Evolutionary conservation across 352 stramenopile species (phyloP).

Genomic region (Phytopythium vexans): DNA sequence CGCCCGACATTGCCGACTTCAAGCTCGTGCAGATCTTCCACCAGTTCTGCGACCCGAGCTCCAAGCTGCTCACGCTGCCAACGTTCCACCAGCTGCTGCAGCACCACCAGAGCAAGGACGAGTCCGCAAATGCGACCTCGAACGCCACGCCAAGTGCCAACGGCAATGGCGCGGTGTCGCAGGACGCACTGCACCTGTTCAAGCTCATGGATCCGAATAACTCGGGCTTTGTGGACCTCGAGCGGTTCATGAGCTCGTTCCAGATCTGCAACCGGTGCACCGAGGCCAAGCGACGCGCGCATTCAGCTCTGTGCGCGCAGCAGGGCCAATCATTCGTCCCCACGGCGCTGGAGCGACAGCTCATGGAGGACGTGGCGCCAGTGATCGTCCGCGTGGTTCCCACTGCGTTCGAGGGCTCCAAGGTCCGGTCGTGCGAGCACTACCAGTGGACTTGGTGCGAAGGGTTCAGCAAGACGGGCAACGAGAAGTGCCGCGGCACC

Average conservation of each 20-base stretch:
- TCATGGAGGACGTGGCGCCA: constrained; percentile 76
- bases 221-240: constrained; percentile 45
- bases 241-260: constrained; percentile 83
- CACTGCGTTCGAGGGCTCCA: constrained; percentile 60
- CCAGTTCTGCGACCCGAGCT: constrained; percentile 64
- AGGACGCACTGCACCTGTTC: constrained; percentile 55
- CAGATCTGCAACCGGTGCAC: constrained; percentile 87
- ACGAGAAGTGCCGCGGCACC: constrained; percentile 81
- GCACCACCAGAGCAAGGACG: constrained; percentile 67
- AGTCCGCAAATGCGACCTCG: constrained; percentile 15
- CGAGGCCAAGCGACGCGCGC: constrained; percentile 63
- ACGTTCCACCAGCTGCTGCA: constrained; percentile 65
- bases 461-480: constrained; percentile 78
- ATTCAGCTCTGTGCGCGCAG: constrained; percentile 50
- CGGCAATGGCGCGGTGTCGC: constrained; percentile 12
- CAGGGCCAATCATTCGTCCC: constrained; percentile 44
- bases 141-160: constrained; percentile 10
- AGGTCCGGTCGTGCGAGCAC: constrained; percentile 83
- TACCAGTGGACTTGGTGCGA: constrained; percentile 88
- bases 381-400: constrained; percentile 79
- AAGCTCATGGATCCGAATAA: constrained; percentile 46
- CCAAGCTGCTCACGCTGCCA: constrained; percentile 42
- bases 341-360: constrained; percentile 52
- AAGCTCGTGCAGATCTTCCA: constrained; percentile 88
- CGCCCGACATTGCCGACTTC: constrained; percentile 76